phyloP scores from a whole-genome alignment of 2,329 filamentous ascomycete genomes.

The Fonsecaea monophora region DNA sequence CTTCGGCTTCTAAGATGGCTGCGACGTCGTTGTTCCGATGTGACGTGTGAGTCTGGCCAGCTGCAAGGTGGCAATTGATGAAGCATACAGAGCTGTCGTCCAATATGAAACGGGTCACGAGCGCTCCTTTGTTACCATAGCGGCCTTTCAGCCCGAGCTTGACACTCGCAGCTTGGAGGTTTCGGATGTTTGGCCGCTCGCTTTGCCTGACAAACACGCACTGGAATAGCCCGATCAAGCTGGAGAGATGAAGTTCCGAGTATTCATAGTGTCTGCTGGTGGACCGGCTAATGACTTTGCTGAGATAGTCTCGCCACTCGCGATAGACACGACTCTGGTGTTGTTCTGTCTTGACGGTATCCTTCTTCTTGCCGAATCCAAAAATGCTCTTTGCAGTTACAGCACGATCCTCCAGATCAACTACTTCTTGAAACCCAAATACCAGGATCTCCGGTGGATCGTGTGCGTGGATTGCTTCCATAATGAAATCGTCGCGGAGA shows the following conservation, averaged over 20 bases:
- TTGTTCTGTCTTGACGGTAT: constrained; percentile 76
- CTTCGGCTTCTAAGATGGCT: constrained; percentile 79
- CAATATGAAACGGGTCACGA: constrained; percentile 87
- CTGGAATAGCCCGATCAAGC: constrained; percentile 91
- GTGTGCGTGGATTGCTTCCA: constrained; percentile 76
- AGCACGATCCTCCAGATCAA: constrained; percentile 96
- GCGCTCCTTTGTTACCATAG: constrained; percentile 95
- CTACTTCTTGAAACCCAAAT: constrained; percentile 98
- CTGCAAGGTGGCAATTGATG: constrained; percentile 95
- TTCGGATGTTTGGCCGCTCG: constrained; percentile 75
- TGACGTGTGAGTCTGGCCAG: constrained; percentile 87
- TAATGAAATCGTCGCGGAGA: constrained; percentile 78
- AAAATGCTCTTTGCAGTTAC: constrained; percentile 95
- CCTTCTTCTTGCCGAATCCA: constrained; percentile 77
- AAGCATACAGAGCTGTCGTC: constrained; percentile 96
- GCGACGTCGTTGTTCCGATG: constrained; percentile 92
- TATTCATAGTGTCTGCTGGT: constrained; percentile 80
- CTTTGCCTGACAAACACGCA: constrained; percentile 91
- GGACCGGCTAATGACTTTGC: constrained; percentile 79
- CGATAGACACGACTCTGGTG: constrained; percentile 97
- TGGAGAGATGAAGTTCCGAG: constrained; percentile 83
- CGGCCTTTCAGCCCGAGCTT: constrained; percentile 95
- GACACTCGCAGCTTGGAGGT: constrained; percentile 80
- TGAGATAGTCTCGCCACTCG: constrained; percentile 91
- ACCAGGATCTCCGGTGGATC: constrained; percentile 86